phyloP scores from a whole-genome alignment of 2,329 filamentous ascomycete species.

The Microdochium paspali region DNA sequence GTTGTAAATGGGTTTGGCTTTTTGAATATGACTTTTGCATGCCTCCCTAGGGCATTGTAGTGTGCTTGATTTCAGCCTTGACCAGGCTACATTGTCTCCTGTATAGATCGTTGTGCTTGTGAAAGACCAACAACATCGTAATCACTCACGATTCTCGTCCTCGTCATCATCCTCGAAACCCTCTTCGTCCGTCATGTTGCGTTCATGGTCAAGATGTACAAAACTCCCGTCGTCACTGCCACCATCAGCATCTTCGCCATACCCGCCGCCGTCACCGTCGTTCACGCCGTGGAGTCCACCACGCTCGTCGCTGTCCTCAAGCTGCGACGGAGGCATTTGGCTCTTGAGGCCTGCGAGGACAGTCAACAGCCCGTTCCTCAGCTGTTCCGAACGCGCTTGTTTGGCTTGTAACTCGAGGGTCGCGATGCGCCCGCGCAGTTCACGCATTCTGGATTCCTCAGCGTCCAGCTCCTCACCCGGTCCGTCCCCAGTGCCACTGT shows the following conservation, averaged over 20 bases:
- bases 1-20: no score
- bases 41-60: no score
- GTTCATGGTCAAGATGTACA: no score
- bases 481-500: background rate
- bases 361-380: conserved; percentile 14
- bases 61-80: no score
- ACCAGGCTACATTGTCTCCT: no score
- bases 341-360: conserved; percentile 15
- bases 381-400: conserved; percentile 14
- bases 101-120: no score
- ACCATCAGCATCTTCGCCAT: conserved; percentile 2
- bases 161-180: background rate
- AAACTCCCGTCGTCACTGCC: background rate
- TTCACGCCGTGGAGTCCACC: background rate
- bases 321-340: conserved; percentile 13
- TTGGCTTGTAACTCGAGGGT: conserved; percentile 14
- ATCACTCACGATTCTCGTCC: background rate
- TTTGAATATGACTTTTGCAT: no score
- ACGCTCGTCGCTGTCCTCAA: background rate
- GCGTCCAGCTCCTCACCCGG: conserved; percentile 7
- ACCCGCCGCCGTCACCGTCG: background rate
- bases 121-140: no score
- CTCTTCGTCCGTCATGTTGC: background rate
- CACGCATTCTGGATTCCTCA: conserved; percentile 6
- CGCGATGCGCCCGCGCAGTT: conserved; percentile 17